phyloP scores from a whole-genome alignment of 1,284 basidiomycete species.

The Pholiota adiposa region DNA sequence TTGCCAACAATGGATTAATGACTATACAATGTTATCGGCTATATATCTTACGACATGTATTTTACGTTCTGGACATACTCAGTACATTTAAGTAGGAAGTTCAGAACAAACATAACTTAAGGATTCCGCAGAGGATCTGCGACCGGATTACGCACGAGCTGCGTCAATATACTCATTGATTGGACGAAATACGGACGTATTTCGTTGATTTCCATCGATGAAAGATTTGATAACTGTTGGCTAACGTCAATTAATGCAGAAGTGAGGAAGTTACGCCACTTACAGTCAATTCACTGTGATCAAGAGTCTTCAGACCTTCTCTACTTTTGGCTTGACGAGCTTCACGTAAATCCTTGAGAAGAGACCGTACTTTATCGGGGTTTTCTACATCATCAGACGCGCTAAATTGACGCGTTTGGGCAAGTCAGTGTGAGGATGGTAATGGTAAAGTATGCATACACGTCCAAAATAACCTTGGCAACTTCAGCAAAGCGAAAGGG shows the following conservation, averaged over 20 bases:
- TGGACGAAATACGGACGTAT: slow-evolving; percentile 88
- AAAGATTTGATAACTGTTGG: slow-evolving; percentile 81
- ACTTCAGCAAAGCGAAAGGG: slow-evolving; percentile 91
- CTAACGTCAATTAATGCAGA: slow-evolving; percentile 2
- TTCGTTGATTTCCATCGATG: slow-evolving; percentile 92
- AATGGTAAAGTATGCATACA: slow-evolving; percentile 64
- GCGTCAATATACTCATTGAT: slow-evolving; percentile 73
- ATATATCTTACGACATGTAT: not conserved
- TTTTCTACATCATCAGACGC: slow-evolving; percentile 89
- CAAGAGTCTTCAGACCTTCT: slow-evolving; percentile 76
- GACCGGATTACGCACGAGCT: slow-evolving; percentile 37
- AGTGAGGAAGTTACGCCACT: slow-evolving; percentile 7
- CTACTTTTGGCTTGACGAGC: slow-evolving; percentile 93
- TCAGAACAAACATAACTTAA: not conserved
- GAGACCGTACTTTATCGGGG: slow-evolving; percentile 79
- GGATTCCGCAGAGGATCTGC: slow-evolving; percentile 16
- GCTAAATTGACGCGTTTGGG: slow-evolving; percentile 43
- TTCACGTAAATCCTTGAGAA: slow-evolving; percentile 94
- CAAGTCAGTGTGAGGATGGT: not conserved
- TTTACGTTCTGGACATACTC: not conserved
- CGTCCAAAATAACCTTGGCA: slow-evolving; percentile 87
- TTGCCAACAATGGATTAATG: not conserved
- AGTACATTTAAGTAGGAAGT: not conserved
- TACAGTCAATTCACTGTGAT: slow-evolving; percentile 82
- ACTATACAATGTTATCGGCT: not conserved